Conservation (phyloP, 129 eudicot species). For the Centaurea solstitialis region DNA sequence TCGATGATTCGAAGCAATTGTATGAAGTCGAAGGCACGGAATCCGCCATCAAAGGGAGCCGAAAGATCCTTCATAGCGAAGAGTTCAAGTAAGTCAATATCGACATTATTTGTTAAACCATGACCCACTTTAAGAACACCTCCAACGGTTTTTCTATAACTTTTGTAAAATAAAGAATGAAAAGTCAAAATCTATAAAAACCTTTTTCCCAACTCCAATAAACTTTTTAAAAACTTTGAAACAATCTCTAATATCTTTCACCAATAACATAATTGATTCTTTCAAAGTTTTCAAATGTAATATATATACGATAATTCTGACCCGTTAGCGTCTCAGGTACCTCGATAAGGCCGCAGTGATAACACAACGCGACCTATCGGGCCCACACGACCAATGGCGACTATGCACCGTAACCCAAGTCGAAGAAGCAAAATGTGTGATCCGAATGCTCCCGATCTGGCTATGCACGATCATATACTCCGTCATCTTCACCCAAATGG, state of each 20-base stretch:
- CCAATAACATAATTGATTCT: too few species aligned
- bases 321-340: conserved; percentile 49
- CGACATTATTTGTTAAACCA: neutral
- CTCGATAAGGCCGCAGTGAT: conserved; percentile 76
- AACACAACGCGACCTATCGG: conserved; percentile 26
- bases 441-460: conserved; percentile 84
- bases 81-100: conserved; percentile 51
- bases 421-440: conserved; percentile 84
- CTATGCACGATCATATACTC: conserved; percentile 86
- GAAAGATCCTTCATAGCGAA: conserved; percentile 68
- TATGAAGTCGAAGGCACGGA: conserved; percentile 65
- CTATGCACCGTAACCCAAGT: conserved; percentile 81
- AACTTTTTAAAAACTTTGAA: too few species aligned
- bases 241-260: too few species aligned
- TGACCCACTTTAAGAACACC: too few species aligned
- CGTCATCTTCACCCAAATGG: conserved; percentile 86
- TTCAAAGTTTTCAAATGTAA: too few species aligned
- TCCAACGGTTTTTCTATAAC: too few species aligned
- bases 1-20: conserved; percentile 35
- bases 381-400: conserved; percentile 55
- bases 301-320: too few species aligned
- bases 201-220: too few species aligned
- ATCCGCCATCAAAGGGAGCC: conserved; percentile 83
- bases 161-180: too few species aligned
- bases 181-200: too few species aligned